A percentile compares a stretch with the other conserved stretches of the same genome.
Conservation (phyloP, 2,329 filamentous ascomycete genomes). For the Scleromitrula shiraiana region DNA sequence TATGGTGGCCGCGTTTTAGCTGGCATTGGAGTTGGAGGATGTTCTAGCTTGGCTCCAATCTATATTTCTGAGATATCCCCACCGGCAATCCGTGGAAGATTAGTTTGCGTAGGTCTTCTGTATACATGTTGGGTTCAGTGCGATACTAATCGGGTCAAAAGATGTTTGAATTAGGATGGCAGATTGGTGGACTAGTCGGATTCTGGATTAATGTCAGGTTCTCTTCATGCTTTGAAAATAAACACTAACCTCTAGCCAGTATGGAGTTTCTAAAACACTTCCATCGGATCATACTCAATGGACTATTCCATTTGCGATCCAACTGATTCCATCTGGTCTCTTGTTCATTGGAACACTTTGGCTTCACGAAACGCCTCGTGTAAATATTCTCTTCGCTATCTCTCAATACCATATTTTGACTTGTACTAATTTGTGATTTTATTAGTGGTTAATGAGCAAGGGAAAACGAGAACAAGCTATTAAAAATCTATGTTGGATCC, state of each 20-base stretch:
- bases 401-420: too few species aligned
- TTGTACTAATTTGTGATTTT: background rate
- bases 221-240: conserved; percentile 28
- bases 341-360: conserved; percentile 52
- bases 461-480: conserved; percentile 51
- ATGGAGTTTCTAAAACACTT: conserved; percentile 38
- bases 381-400: background rate
- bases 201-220: conserved; percentile 51
- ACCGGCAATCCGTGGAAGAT: conserved; percentile 18
- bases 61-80: conserved; percentile 26
- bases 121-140: too few species aligned
- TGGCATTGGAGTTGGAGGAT: conserved; percentile 20
- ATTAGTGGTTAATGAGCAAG: conserved; percentile 59
- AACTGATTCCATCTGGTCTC: conserved; percentile 58
- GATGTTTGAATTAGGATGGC: conserved; percentile 59
- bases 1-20: conserved; percentile 20
- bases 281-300: conserved; percentile 42
- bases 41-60: conserved; percentile 53
- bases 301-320: conserved; percentile 53
- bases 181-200: conserved; percentile 54
- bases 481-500: conserved; percentile 54
- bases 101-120: background rate
- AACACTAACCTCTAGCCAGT: conserved; percentile 36
- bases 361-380: conserved; percentile 56
- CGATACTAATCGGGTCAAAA: background rate